Evolutionary conservation across 805 yeast genomes (phyloP).

Genomic region (Yamadazyma paraphyllophila): DNA sequence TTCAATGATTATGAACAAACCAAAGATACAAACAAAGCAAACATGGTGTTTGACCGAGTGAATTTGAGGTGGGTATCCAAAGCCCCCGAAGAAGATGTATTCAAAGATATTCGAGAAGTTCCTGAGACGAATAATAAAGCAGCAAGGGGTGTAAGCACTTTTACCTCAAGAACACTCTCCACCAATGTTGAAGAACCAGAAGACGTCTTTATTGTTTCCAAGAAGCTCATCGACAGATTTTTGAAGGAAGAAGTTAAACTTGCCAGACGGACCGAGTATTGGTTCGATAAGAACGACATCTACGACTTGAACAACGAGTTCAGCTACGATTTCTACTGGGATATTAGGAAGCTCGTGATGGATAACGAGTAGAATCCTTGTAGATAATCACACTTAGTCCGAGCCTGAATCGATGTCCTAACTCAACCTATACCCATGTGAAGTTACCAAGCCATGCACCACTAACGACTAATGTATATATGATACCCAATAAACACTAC

Average conservation of each 20-base stretch:
- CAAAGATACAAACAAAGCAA: conserved; percentile 16
- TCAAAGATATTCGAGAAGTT: conserved; percentile 50
- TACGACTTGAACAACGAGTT: conserved; percentile 20
- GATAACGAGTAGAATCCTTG: conserved; percentile 20
- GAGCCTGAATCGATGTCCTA: too few species aligned
- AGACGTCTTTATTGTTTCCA: conserved; percentile 26
- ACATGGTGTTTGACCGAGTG: conserved; percentile 61
- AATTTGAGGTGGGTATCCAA: conserved; percentile 59
- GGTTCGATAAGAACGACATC: conserved; percentile 34
- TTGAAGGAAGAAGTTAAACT: conserved; percentile 37
- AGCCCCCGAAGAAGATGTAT: conserved; percentile 42
- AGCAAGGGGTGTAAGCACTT: conserved; percentile 32
- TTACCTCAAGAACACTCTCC: conserved; percentile 37
- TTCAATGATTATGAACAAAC: conserved; percentile 20
- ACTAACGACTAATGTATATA: neutral
- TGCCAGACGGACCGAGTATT: conserved; percentile 31
- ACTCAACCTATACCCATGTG: too few species aligned
- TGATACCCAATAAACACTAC: neutral
- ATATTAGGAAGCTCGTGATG: conserved; percentile 42
- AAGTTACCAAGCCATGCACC: too few species aligned
- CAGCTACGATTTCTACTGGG: conserved; percentile 38
- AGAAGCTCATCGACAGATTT: conserved; percentile 29
- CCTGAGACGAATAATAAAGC: conserved; percentile 5
- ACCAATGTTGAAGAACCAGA: conserved; percentile 23
- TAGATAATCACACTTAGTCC: too few species aligned